phyloP scores from a whole-genome alignment of 768 basidiomycete genomes.

The Candolleomyces eurysporus region DNA sequence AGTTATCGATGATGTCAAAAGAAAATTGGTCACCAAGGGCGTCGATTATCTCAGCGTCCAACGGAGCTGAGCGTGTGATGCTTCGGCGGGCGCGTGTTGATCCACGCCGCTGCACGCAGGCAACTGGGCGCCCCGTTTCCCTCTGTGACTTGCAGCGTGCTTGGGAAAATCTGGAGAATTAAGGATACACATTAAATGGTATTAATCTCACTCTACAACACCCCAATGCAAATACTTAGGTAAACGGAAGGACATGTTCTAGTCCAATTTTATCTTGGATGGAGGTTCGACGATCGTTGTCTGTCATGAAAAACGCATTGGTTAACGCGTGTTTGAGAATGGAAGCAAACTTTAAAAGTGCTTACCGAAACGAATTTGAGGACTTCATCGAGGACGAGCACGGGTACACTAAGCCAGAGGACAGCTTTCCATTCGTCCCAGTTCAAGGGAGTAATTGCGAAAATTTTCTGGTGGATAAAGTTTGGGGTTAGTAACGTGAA shows the following conservation, averaged over 20 bases:
- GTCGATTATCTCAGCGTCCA: too few species aligned
- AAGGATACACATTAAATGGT: neutral
- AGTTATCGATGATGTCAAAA: too few species aligned
- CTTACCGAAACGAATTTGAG: constrained; percentile 82
- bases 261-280: constrained; percentile 50
- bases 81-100: too few species aligned
- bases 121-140: too few species aligned
- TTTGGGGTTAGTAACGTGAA: constrained; percentile 3
- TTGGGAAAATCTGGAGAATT: neutral
- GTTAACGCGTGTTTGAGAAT: neutral
- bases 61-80: too few species aligned
- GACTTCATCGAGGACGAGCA: constrained; percentile 85
- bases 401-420: constrained; percentile 81
- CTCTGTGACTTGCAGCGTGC: neutral
- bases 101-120: too few species aligned
- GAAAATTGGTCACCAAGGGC: too few species aligned
- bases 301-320: constrained; percentile 25
- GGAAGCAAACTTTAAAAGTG: constrained; percentile 1
- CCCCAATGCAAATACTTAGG: neutral
- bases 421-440: constrained; percentile 96
- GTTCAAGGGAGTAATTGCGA: constrained; percentile 92
- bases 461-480: constrained; percentile 56
- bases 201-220: neutral
- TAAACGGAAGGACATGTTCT: constrained; percentile 10
- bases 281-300: constrained; percentile 58